Evolutionary conservation across 1,139 yeast species (phyloP).

Genomic region (Nakaseomyces uthaithaninus): DNA sequence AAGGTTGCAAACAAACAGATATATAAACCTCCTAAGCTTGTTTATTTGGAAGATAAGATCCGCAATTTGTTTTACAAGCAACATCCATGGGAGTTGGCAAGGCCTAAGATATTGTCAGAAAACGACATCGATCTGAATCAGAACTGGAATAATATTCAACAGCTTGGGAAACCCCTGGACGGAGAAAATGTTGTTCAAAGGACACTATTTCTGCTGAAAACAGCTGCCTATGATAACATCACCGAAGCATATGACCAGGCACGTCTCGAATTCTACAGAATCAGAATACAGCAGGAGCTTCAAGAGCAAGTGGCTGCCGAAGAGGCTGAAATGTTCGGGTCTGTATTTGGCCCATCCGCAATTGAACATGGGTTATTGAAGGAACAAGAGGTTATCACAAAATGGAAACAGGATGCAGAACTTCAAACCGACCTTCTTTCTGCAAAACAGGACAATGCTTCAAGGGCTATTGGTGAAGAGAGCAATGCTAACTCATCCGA

Average conservation of each 20-base stretch:
- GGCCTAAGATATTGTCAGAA: conserved; percentile 84
- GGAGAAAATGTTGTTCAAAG: conserved; percentile 95
- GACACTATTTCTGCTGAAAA: conserved; percentile 58
- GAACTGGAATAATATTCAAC: conserved; percentile 77
- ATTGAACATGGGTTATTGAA: conserved; percentile 59
- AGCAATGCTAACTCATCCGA: too few species aligned
- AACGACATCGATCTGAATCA: conserved; percentile 46
- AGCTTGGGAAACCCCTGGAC: conserved; percentile 64
- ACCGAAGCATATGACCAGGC: conserved; percentile 77
- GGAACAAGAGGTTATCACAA: conserved; percentile 63
- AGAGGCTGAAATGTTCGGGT: conserved; percentile 81
- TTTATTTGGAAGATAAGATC: conserved; percentile 72
- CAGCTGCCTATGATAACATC: conserved; percentile 36
- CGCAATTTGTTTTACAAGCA: conserved; percentile 77
- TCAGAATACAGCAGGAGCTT: conserved; percentile 78
- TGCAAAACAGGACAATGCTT: conserved; percentile 39
- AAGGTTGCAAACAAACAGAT: conserved; percentile 34
- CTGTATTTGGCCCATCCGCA: conserved; percentile 54
- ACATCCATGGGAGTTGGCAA: conserved; percentile 97
- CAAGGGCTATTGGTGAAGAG: conserved; percentile 24
- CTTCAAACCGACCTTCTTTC: conserved; percentile 44
- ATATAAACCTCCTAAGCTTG: conserved; percentile 54
- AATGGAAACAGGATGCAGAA: conserved; percentile 68
- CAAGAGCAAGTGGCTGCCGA: conserved; percentile 68
- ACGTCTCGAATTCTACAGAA: conserved; percentile 75